Conservation (phyloP, 2,329 filamentous ascomycete species). For the Botryosphaeria dothidea region DNA sequence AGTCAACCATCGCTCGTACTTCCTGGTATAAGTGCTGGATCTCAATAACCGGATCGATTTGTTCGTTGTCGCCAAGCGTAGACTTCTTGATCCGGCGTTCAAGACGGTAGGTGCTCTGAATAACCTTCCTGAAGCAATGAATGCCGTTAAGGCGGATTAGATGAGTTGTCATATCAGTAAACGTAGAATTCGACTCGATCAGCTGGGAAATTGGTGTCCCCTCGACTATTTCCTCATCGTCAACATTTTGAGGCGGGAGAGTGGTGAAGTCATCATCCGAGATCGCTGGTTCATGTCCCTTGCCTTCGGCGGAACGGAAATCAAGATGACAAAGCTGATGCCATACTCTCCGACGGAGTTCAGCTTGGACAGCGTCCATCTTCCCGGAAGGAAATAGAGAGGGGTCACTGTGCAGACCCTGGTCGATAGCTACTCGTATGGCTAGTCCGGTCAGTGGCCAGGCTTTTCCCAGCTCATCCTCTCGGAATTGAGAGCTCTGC, state of each 20-base stretch:
- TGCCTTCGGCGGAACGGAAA: slow-evolving; percentile 39
- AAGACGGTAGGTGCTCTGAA: slow-evolving; percentile 39
- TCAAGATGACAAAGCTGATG: slow-evolving; percentile 40
- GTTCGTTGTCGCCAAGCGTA: not conserved
- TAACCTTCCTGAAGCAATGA: slow-evolving; percentile 33
- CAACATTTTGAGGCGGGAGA: slow-evolving; percentile 36
- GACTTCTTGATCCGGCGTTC: slow-evolving; percentile 32
- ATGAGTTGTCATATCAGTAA: slow-evolving; percentile 36
- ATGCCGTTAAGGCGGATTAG: slow-evolving; percentile 36
- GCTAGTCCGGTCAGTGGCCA: slow-evolving; percentile 41
- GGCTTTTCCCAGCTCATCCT: slow-evolving; percentile 41
- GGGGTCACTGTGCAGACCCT: slow-evolving; percentile 41
- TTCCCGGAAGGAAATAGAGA: slow-evolving; percentile 38
- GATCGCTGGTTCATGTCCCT: slow-evolving; percentile 39
- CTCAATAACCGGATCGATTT: slow-evolving; percentile 30
- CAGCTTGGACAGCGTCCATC: slow-evolving; percentile 39
- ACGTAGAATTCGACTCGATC: slow-evolving; percentile 26
- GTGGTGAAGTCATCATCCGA: slow-evolving; percentile 40
- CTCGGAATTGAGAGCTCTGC: slow-evolving; percentile 35
- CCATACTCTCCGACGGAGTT: slow-evolving; percentile 38
- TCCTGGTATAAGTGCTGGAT: slow-evolving; percentile 35
- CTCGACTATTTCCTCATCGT: slow-evolving; percentile 40
- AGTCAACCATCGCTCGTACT: slow-evolving; percentile 37
- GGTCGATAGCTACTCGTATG: slow-evolving; percentile 37
- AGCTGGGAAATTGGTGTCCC: slow-evolving; percentile 27